Evolutionary conservation across 2,329 filamentous ascomycete species (phyloP).

Genomic region (Botrytis pseudocinerea): DNA sequence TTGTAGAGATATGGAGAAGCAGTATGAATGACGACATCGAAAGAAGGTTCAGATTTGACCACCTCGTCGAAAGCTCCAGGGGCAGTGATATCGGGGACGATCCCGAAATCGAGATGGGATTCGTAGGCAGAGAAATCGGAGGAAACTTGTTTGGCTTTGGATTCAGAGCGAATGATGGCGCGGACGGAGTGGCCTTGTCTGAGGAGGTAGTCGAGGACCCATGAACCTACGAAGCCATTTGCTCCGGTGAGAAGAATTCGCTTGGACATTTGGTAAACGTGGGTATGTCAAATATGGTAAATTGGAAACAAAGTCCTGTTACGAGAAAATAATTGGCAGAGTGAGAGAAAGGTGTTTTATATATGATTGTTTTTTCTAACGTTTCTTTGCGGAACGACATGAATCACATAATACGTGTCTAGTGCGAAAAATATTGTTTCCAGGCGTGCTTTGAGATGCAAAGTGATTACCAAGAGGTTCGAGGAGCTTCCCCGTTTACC

Average conservation of each 20-base stretch:
- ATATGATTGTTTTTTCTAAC: background rate
- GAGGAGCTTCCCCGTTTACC: background rate
- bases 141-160: slow-evolving; percentile 47
- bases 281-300: background rate
- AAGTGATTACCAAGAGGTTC: background rate
- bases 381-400: background rate
- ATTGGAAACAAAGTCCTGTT: background rate
- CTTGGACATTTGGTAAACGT: slow-evolving; percentile 28
- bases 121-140: slow-evolving; percentile 41
- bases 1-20: slow-evolving; percentile 54
- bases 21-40: slow-evolving; percentile 63
- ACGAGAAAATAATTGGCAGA: background rate
- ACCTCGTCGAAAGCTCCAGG: slow-evolving; percentile 66
- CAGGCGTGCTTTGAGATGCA: background rate
- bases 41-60: slow-evolving; percentile 57
- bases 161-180: slow-evolving; percentile 46
- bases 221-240: slow-evolving; percentile 40
- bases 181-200: slow-evolving; percentile 41
- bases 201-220: slow-evolving; percentile 37
- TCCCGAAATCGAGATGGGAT: slow-evolving; percentile 45
- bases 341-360: background rate
- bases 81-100: slow-evolving; percentile 71
- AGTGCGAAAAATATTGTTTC: background rate
- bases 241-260: slow-evolving; percentile 40
- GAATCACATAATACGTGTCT: background rate